Evolutionary conservation across 495 filamentous ascomycete species (phyloP), one percentile per base, ranked within the genome.

Genomic region (Cairneyella variabilis): DNA sequence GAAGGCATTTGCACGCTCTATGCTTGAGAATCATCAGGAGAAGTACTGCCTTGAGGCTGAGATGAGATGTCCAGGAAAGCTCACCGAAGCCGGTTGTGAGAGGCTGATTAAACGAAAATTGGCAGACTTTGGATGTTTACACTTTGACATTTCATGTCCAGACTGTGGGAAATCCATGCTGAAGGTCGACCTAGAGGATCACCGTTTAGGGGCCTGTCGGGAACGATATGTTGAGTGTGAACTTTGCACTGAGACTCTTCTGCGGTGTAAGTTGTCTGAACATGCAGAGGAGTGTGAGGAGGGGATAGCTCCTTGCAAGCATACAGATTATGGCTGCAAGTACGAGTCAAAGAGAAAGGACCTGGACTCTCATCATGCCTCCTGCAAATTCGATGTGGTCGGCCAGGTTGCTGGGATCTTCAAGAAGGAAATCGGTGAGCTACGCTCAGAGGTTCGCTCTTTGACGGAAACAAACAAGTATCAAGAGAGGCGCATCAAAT

Each of bases 1-100:
- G 23, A 72, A 83, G 30, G 65, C 80, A 25, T 70, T 86, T 42
- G 70, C 83, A 22, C 73, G 90, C 18, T 81, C 83, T 39, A 77
- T 88, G 57, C 73, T 93, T 37, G 77, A 85, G 60, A 78, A 81
- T 41, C 90, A 96, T 65, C 77, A 90, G 40, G 75, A 85, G 46
- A 83, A 82, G 53, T 86, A 90, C 63, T 96, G 90, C 65, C 76
- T 74, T 7, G 86, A 84, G 61, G 76, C 77, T 12, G 68, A 76
- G 14, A 73, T 92, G 23, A 74, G 75, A 48, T 96, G 90, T 58
- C 78, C 84, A 14, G 48, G 56, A 11, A 48, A 32, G 25, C 27
- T 34, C 14, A 37, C 44, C 21, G 69, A 72, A 28, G 48, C 69
- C 10, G 49, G 51, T 5, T 83, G 79, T 61, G 43, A 59, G 27